Evolutionary conservation across 768 basidiomycete species (phyloP), one percentile per base, ranked within the genome.

Genomic region (Mycena chlorophos): DNA sequence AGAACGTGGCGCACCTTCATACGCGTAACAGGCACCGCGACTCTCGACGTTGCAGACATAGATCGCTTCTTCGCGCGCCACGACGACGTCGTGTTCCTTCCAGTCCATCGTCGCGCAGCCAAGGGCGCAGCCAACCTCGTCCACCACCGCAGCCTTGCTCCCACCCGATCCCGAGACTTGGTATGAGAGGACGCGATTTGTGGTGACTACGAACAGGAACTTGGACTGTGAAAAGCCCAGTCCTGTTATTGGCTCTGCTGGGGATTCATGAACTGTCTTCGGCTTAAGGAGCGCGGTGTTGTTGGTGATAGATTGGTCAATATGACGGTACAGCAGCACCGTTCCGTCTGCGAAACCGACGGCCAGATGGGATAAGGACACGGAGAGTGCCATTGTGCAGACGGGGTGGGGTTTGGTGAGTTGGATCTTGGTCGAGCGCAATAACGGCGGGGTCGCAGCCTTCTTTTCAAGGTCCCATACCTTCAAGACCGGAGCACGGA

Each of bases 321-420:
- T 77, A 66, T 98, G 92, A 5, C 92, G 85, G 68, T 92, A 96
- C 16, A 97, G 78, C 8, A 98, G 78, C 16, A 97, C 95, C 0
- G 91, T 91, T 23, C 97, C 97, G 65, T 98, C 95, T 5, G 87
- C 94, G n/a, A 98, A 82, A 14, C 95, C 97, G 37, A 98, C 82
- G 5, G 95, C 88, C 23, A 99, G 83, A 68, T 94, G 91, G 0
- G 90, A 83, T 3, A 97, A 77, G 17, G 81, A 80, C 5, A 83
- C 73, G 0, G 95, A 89, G 20, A 94, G 74, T 0, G 94, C 91
- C 38, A 97, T 75, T 1, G 88, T 83, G 2, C 91, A 86, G 12
- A 95, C 89, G 12, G 91, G 89, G 71, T 91, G 91, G 0, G 92
- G 90, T 47, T 85, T 88, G 54, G 81, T 80, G 51, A 84, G 80